Evolutionary conservation across 2,329 filamentous ascomycete genomes (phyloP), one percentile per base, ranked within the genome.

Genomic region (Massarina eburnea): DNA sequence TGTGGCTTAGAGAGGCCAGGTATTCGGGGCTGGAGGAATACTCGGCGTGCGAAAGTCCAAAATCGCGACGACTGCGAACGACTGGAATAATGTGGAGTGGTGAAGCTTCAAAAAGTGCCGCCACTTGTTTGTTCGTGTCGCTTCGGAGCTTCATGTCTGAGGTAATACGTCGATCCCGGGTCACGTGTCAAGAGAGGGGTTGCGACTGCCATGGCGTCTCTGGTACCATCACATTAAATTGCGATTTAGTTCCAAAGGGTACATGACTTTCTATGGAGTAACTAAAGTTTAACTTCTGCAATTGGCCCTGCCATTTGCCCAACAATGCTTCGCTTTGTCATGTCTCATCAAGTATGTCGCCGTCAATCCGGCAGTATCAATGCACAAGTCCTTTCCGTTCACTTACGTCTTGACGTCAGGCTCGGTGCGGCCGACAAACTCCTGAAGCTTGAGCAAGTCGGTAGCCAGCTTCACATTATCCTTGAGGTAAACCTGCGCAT

Each of bases 401-500:
- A 24, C 51, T 75, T 85, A 97, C 49, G 92, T 99, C 85, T 91
- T 95, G 64, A 99, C 94, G 75, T 96, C 90, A 27, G 94, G 94
- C 78, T 96, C 88, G 62, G 90, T 90, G 51, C 91, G 86, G 68
- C 91, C 91, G 61, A 97, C 84, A 69, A 87, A 91, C 78, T 96
- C 88, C 79, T 96, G 89, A 73, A 99, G 86, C 79, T 92, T 91
- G 67, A 99, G 80, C 48, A 99, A 78, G 43, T 86, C 82, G 2
- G 90, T 88, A 18, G 92, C 89, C 59, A 96, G 82, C 68, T 86
- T 81, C 64, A 99, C 89, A 68, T 95, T 90, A 46, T 89, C 88
- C 78, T 89, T 87, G 62, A 99, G 80, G 78, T 95, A 99, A 47
- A 92, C 91, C 75, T 99, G 94, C 12, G 91, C 91, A 71, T 95